Base-by-base conservation (phyloP, 2,329 filamentous ascomycete genomes). In the Hypoxylon sp. region DNA sequence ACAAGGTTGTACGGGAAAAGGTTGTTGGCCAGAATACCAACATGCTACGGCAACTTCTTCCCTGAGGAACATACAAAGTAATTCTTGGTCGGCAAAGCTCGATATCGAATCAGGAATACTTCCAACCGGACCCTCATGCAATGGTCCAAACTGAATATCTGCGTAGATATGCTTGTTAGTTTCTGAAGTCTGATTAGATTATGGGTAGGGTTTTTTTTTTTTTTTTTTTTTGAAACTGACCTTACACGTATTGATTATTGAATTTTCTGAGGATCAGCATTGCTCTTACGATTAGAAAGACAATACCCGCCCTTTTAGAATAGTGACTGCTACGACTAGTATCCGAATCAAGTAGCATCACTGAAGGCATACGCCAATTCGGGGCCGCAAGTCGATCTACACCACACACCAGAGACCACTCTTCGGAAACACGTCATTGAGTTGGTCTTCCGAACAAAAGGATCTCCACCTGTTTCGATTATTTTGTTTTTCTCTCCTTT, bases 51-150 rank as follows among this genome's bases (percentile, higher is more conserved):
- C 46, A 46, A 24, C 35, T 37, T 63, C 35, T 42, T 26, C 39
- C 59, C 24, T 14, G 14, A 33, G 31, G 39, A 59, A 53, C 54
- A 55, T 46, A 59, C 54, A 65, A 53, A 47, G 22, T 22, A 11
- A 3, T 31, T 17, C 44, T 39, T 22, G 42, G 17, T 24, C 5
- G 44, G 44, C 31, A n/a, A 53, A 53, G 24, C 35, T 58, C 39
- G 11, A 17, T 31, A 44, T 29, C n/a, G 11, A 47, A 46, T 13
- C 22, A 11, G 50, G 31, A 24, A 59, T 17, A 19, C n/a, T 44
- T 44, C n/a, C 14, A 19, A 35, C 6, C 5, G 37, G 33, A 44
- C 8, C 29, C 17, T 22, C 17, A 5, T 33, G 46, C 26, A 31
- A 47, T 24, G 13, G 42, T 19, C 9, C 39, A 44, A 35, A 29